A percentile compares a stretch with the other conserved stretches of the same genome.
These are phyloP conservation scores for Phytophthora pseudosyringae DNA, from an alignment of 352 stramenopile genomes.

Conservation along the genomic window DNA sequence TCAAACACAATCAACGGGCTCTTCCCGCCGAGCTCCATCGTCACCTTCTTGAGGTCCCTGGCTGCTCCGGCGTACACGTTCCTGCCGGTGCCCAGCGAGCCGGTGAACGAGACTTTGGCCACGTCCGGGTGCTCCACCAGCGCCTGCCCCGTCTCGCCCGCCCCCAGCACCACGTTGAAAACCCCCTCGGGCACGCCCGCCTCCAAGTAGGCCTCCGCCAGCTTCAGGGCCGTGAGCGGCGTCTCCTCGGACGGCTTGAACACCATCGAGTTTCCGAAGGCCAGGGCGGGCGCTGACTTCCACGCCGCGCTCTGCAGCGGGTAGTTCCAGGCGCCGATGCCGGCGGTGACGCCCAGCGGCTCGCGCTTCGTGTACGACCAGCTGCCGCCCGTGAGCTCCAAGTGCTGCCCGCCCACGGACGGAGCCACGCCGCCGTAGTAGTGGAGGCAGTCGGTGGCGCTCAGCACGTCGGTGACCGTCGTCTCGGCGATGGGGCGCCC, in stretches of 20 bases:
- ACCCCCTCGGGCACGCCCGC: conserved; percentile 76
- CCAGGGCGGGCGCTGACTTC: conserved; percentile 83
- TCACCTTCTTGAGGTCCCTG: conserved; percentile 85
- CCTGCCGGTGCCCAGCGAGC: conserved; percentile 72
- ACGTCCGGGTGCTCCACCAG: conserved; percentile 62
- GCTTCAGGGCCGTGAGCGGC: conserved; percentile 69
- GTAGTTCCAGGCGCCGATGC: conserved; percentile 88
- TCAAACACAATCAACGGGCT: conserved; percentile 89
- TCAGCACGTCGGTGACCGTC: conserved; percentile 67
- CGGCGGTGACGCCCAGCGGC: conserved; percentile 71
- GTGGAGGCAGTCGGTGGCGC: conserved; percentile 78
- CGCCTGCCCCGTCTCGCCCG: conserved; percentile 57
- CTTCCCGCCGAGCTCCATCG: conserved; percentile 92
- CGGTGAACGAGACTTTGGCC: conserved; percentile 90
- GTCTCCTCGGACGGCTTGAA: conserved; percentile 93
- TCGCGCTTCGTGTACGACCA: conserved; percentile 84
- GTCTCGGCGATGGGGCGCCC: conserved; percentile 82
- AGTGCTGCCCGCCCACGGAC: conserved; percentile 72
- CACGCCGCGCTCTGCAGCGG: conserved; percentile 80
- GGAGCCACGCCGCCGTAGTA: conserved; percentile 77
- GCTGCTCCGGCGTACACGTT: conserved; percentile 77
- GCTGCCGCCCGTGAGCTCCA: conserved; percentile 66
- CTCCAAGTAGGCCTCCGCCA: conserved; percentile 73
- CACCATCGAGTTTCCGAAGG: conserved; percentile 92
- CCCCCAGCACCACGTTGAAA: conserved; percentile 83